Base-by-base conservation (phyloP, 495 filamentous ascomycete species). In the Penicillium macrosclerotiorum region DNA sequence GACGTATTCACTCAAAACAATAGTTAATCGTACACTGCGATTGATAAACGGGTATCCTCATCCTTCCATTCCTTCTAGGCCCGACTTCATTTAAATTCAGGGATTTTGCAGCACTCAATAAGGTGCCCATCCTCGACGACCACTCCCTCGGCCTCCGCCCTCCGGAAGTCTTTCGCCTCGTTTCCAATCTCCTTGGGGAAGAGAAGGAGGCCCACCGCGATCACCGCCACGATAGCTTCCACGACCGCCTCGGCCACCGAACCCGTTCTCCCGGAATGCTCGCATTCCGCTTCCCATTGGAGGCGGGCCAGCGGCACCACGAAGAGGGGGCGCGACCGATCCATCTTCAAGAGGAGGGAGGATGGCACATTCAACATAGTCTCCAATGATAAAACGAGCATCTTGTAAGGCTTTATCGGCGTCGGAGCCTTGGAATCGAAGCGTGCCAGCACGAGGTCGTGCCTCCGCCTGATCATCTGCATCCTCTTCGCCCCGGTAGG, bases 301-400 rank as follows among this genome's bases (percentile, higher is more conserved):
- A 1, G 51, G 39, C 4, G 59, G 53, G 12, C 56, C 60, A 16
- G 39, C 34, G 8, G 42, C 54, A 37, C 49, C 38, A 49, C 51
- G 49, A 12, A 65, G 70, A 8, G 75, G 60, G 6, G 84, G 78
- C 40, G 80, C 81, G 16, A 95, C 82, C n/a, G 76, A 76, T 0
- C 89, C 90, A 57, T 90, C 84, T 32, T 76, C 68, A 58, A 83
- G 64, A 12, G 92, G 89, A 32, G 86, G 82, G 17, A 90, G 65
- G 35, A 97, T 83, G 2, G 88, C 86, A 60, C 85, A 89, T 44
- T 82, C 81, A 17, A 97, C 76, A 60, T 84, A 96, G 67, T 96
- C 92, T 0, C 92, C 93, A 47, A 91, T 83, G 22, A 96, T 84
- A 54, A 96, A 95, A 19, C 80, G 73, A 25, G 77, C 81, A 32